These are phyloP conservation scores for Anthracocystis walkeri DNA, from an alignment of 1,284 basidiomycete species.

Conservation along the genomic window DNA sequence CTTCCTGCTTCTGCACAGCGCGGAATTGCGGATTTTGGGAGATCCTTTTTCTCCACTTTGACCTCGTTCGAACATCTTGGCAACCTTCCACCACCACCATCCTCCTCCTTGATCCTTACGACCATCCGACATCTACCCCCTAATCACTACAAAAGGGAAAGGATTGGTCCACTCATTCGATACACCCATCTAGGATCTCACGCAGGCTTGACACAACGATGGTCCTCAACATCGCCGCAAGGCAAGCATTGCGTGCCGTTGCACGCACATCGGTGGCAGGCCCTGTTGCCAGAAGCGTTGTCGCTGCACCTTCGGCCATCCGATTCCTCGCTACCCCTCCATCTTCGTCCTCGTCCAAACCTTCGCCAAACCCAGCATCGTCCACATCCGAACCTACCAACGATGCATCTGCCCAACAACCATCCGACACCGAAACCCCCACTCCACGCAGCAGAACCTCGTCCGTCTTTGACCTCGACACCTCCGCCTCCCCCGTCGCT, in stretches of 20 bases:
- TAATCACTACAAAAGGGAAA: not conserved
- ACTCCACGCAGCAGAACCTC: slow-evolving; percentile 29
- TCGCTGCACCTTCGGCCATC: slow-evolving; percentile 13
- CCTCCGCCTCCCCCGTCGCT: slow-evolving; percentile 38
- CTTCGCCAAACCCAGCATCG: not conserved
- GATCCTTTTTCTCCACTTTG: slow-evolving; percentile 9
- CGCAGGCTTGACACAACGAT: slow-evolving; percentile 6
- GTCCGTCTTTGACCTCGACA: slow-evolving; percentile 60
- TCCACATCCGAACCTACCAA: slow-evolving; percentile 5
- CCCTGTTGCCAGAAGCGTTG: slow-evolving; percentile 2
- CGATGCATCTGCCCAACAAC: slow-evolving; percentile 3
- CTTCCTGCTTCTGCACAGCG: not conserved
- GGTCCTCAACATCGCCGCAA: slow-evolving; percentile 33
- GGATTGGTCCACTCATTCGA: not conserved
- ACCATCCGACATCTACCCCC: not conserved
- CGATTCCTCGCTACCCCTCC: slow-evolving; percentile 40
- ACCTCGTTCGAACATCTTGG: not conserved
- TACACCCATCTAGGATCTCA: too few relatives aligned
- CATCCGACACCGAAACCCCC: slow-evolving; percentile 3
- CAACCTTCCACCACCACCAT: slow-evolving; percentile 5
- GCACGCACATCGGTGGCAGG: slow-evolving; percentile 14
- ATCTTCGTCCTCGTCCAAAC: slow-evolving; percentile 2
- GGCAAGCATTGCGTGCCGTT: slow-evolving; percentile 29
- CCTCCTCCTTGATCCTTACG: not conserved
- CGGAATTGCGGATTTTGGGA: not conserved